Evolutionary conservation across 2,329 filamentous ascomycete species (phyloP).

Genomic region (Xylaria sp.): DNA sequence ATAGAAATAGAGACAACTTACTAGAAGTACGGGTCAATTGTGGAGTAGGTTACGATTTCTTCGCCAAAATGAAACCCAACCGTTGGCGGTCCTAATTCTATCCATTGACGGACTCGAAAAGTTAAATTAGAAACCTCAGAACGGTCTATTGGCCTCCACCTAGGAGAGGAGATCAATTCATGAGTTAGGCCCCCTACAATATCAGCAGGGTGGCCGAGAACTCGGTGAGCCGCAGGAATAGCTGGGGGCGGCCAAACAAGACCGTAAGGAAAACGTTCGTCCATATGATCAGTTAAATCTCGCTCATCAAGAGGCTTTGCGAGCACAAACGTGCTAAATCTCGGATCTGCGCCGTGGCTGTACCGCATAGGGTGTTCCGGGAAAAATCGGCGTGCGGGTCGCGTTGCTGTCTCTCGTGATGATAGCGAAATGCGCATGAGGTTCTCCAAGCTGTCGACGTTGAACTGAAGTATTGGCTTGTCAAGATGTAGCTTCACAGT

Average conservation of each 20-base stretch:
- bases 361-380: conserved; percentile 60
- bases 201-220: conserved; percentile 43
- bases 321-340: conserved; percentile 73
- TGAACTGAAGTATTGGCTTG: conserved; percentile 70
- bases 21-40: conserved; percentile 75
- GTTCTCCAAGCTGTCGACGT: conserved; percentile 36
- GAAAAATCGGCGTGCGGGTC: conserved; percentile 46
- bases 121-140: conserved; percentile 69
- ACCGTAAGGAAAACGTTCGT: conserved; percentile 50
- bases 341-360: conserved; percentile 51
- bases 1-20: conserved; percentile 8
- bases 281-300: conserved; percentile 41
- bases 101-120: conserved; percentile 79
- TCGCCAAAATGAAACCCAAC: conserved; percentile 58
- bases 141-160: conserved; percentile 48
- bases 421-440: conserved; percentile 30
- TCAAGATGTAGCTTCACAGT: conserved; percentile 74
- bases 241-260: conserved; percentile 77
- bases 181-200: conserved; percentile 22
- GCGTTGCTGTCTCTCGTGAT: conserved; percentile 10
- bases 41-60: conserved; percentile 67
- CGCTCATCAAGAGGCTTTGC: conserved; percentile 56
- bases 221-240: conserved; percentile 68
- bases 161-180: conserved; percentile 31
- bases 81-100: conserved; percentile 62